These are phyloP conservation scores for Cucumis hystrix DNA, from an alignment of 306 rosid genomes.

Conservation along the genomic window DNA sequence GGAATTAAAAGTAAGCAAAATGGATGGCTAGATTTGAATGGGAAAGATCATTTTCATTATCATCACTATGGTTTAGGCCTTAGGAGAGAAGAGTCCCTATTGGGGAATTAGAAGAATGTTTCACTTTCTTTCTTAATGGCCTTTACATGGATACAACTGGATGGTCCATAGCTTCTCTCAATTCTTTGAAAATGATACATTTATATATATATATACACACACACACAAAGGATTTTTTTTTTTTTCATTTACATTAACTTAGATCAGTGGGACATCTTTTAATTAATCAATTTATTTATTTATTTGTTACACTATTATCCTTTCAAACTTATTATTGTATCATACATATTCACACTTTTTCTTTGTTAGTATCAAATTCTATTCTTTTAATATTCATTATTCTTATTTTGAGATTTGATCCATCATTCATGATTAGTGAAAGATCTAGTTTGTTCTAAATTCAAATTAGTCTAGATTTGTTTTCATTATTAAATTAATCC, in stretches of 20 bases:
- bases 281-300: too few relatives aligned
- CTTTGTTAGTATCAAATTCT: background rate
- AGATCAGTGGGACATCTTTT: background rate
- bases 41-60: slow-evolving; percentile 25
- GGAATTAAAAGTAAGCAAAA: slow-evolving; percentile 16
- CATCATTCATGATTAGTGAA: background rate
- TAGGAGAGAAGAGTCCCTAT: slow-evolving; percentile 26
- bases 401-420: background rate
- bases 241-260: background rate
- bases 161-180: slow-evolving; percentile 36
- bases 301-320: background rate
- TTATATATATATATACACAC: too few relatives aligned
- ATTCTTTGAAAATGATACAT: slow-evolving; percentile 24
- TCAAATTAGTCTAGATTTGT: background rate
- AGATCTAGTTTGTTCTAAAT: background rate
- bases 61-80: slow-evolving; percentile 21
- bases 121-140: slow-evolving; percentile 53
- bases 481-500: background rate
- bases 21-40: slow-evolving; percentile 24
- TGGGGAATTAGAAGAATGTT: slow-evolving; percentile 41
- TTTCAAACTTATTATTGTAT: background rate
- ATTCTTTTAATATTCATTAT: background rate
- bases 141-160: slow-evolving; percentile 54
- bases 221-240: slow-evolving; percentile 12
- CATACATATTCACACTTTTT: background rate